Percentiles rank a stretch among this genome's conserved stretches.
Evolutionary conservation across 192 early-diverging fungal genomes (phyloP).

Genomic region (Umbelopsis isabellina): DNA sequence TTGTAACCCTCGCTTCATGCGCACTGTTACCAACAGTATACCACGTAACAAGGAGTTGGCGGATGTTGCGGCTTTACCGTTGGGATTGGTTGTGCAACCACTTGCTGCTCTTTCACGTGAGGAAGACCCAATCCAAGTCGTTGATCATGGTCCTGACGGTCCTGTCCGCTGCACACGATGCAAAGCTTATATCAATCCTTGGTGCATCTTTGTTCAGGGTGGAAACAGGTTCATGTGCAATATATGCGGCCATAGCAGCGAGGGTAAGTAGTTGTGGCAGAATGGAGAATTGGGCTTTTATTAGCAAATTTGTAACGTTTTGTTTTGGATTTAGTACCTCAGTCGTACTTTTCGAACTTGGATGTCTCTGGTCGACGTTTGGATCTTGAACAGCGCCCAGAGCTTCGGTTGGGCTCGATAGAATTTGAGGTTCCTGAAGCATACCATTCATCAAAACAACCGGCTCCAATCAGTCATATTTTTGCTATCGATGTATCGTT

Average conservation of each 20-base stretch:
- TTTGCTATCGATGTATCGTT: conserved; percentile 97
- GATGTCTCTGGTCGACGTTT: conserved; percentile 91
- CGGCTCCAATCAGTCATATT: conserved; percentile 78
- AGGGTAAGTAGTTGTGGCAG: conserved; percentile 46
- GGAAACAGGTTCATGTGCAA: conserved; percentile 93
- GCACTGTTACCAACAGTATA: conserved; percentile 88
- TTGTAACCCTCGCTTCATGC: conserved; percentile 88
- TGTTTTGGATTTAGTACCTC: conserved; percentile 55
- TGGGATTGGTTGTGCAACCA: conserved; percentile 91
- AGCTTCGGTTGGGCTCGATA: conserved; percentile 87
- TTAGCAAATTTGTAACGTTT: not conserved
- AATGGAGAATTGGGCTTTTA: too few relatives aligned
- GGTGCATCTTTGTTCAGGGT: conserved; percentile 85
- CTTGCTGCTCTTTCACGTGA: conserved; percentile 83
- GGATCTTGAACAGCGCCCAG: conserved; percentile 86
- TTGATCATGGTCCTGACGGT: conserved; percentile 88
- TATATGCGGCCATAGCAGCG: conserved; percentile 86
- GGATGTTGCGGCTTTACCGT: conserved; percentile 76
- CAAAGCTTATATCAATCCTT: conserved; percentile 94
- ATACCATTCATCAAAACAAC: conserved; percentile 67
- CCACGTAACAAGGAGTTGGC: conserved; percentile 85
- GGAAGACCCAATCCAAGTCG: conserved; percentile 86
- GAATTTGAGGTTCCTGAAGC: conserved; percentile 87
- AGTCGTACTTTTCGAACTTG: conserved; percentile 92
- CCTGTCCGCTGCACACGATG: conserved; percentile 92